Conservation (phyloP, 2,329 filamentous ascomycete species). For the Ceratocystiopsis brevicomis region DNA sequence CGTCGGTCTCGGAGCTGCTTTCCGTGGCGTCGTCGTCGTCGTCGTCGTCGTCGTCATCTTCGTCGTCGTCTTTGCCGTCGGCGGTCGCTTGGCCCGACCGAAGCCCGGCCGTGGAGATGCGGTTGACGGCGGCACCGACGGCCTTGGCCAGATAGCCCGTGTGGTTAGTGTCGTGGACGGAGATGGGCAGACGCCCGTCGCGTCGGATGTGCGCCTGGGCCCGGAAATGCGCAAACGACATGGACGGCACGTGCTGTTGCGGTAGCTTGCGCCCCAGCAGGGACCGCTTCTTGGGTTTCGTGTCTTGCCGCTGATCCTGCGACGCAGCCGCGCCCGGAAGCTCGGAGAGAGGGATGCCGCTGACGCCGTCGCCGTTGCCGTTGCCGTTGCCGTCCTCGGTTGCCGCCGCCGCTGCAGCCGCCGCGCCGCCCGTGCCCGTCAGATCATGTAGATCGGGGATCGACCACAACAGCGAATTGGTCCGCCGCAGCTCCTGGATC, state of each 20-base stretch:
- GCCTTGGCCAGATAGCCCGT: constrained; percentile 58
- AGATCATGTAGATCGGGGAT: too few species aligned
- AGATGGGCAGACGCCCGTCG: constrained; percentile 55
- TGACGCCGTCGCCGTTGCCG: too few species aligned
- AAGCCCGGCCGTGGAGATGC: constrained; percentile 23
- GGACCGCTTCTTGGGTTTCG: neutral
- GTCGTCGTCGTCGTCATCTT: constrained; percentile 2
- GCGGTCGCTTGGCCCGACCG: constrained; percentile 13
- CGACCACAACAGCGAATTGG: constrained; percentile 3
- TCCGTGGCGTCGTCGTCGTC: neutral
- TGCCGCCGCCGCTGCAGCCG: too few species aligned
- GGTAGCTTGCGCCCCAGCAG: neutral
- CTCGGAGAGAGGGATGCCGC: too few species aligned
- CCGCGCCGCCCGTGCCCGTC: too few species aligned
- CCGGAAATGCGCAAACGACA: neutral
- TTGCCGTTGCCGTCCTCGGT: too few species aligned
- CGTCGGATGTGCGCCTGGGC: constrained; percentile 23
- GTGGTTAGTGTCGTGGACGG: constrained; percentile 49
- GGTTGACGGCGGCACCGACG: constrained; percentile 42
- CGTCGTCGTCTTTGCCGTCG: too few species aligned
- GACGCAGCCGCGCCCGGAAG: too few species aligned
- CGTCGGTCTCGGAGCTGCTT: neutral
- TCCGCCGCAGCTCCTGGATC: constrained; percentile 14
- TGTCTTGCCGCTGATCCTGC: too few species aligned
- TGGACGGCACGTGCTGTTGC: neutral